Base-by-base conservation (phyloP, 2,329 filamentous ascomycete genomes). In the Sporothrix pallida region DNA sequence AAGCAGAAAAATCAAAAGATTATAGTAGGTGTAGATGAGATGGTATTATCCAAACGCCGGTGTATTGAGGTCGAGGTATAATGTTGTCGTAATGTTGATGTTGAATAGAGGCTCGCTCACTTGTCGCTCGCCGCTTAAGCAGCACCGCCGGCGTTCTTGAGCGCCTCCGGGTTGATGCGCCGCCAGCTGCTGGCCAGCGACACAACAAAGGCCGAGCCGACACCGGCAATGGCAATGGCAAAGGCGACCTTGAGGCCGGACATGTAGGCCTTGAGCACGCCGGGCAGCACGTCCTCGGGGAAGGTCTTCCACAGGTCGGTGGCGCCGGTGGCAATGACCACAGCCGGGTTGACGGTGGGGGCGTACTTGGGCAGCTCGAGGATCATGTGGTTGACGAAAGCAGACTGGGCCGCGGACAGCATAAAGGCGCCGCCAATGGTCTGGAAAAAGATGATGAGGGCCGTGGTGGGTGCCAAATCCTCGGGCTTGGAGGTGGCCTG, bases 261-360 rank as follows among this genome's bases (percentile, higher is more conserved):
- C 72, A 86, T 90, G 80, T 92, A 92, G 0, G 87, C 87, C 0
- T 77, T 71, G 10, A 90, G 80, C 26, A 92, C 87, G 0, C 83
- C 83, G 0, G 80, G 76, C 0, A 91, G 79, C 73, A 82, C 83
- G 37, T 86, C 78, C 0, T 79, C 71, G 0, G 83, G 78, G 63
- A 91, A 87, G 1, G 81, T 80, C 4, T 68, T 68, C 76, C 87
- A 84, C 23, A 92, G 79, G 72, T 87, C 84, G 0, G 88, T 90
- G 10, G 83, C 83, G 23, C 84, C 84, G 0, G 81, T 81, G 1
- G 75, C 72, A 10, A 83, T 70, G 1, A 85, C 80, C 1, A 70
- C 54, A 0, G 67, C 8, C 2, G 73, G 71, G 60, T 67, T 31
- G 67, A 77, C 75, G 1, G 63, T 15, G 17, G 75, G 75, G 3